Evolutionary conservation across 2,329 filamentous ascomycete genomes (phyloP).

Genomic region (Periconia sp.): DNA sequence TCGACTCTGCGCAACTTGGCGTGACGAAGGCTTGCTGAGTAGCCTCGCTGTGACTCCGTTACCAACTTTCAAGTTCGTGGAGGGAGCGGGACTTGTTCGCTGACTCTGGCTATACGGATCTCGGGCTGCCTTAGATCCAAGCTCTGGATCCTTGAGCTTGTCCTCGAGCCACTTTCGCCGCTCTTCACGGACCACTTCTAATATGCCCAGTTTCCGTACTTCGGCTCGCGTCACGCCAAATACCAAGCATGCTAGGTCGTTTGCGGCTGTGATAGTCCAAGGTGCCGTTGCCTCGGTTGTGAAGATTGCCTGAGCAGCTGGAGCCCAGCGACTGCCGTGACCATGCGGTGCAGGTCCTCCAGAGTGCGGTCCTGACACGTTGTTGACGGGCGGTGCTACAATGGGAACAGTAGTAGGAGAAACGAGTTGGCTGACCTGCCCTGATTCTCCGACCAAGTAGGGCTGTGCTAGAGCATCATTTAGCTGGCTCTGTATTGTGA

Average conservation of each 20-base stretch:
- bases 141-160: slow-evolving; percentile 72
- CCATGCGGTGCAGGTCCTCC: slow-evolving; percentile 68
- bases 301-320: slow-evolving; percentile 94
- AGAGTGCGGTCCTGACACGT: slow-evolving; percentile 39
- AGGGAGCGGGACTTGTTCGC: slow-evolving; percentile 42
- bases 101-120: slow-evolving; percentile 36
- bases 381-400: slow-evolving; percentile 36
- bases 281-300: slow-evolving; percentile 89
- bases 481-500: slow-evolving; percentile 80
- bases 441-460: slow-evolving; percentile 65
- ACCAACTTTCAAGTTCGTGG: slow-evolving; percentile 66
- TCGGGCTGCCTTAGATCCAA: slow-evolving; percentile 50
- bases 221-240: slow-evolving; percentile 98
- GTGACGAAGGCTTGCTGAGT: slow-evolving; percentile 78
- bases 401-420: slow-evolving; percentile 55
- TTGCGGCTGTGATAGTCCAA: slow-evolving; percentile 95
- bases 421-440: slow-evolving; percentile 51
- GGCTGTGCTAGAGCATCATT: slow-evolving; percentile 86
- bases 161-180: slow-evolving; percentile 86
- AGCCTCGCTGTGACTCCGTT: slow-evolving; percentile 87
- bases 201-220: slow-evolving; percentile 89
- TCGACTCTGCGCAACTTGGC: slow-evolving; percentile 57
- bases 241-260: slow-evolving; percentile 94
- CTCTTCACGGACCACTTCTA: slow-evolving; percentile 93
- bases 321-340: slow-evolving; percentile 88